phyloP scores from a whole-genome alignment of 2,329 filamentous ascomycete species.

The Curvularia spicifera region DNA sequence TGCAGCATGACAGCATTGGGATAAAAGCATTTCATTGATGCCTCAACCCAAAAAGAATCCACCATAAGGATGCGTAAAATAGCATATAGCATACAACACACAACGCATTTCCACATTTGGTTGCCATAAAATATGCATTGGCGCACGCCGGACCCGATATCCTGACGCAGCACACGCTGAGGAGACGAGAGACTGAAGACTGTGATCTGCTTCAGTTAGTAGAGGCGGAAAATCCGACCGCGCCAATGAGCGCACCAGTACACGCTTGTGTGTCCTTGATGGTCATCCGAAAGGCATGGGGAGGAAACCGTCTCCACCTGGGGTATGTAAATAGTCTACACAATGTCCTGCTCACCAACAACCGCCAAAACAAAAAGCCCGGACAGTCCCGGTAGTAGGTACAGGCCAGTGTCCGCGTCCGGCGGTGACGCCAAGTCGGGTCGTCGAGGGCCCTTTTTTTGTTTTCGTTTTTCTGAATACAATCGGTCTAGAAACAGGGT shows the following conservation, averaged over 20 bases:
- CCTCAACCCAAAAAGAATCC: conserved; percentile 12
- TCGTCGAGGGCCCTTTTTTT: not conserved
- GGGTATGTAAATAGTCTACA: conserved; percentile 14
- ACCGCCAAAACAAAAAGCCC: not conserved
- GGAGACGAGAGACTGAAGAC: conserved; percentile 8
- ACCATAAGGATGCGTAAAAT: conserved; percentile 10
- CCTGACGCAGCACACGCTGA: conserved; percentile 11
- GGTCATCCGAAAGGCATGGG: conserved; percentile 3
- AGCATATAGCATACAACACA: conserved; percentile 1
- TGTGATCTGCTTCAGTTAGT: conserved; percentile 1
- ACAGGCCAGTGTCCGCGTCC: conserved; percentile 9
- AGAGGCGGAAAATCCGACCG: conserved; percentile 11
- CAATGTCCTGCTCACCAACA: conserved; percentile 5
- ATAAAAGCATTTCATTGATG: conserved; percentile 4
- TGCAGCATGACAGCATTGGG: not conserved
- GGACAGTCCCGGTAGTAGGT: not conserved
- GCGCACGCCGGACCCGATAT: conserved; percentile 14
- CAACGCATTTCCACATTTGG: not conserved
- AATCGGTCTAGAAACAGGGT: not conserved
- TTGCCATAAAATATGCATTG: conserved; percentile 11
- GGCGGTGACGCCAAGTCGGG: conserved; percentile 10
- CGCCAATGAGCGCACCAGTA: conserved; percentile 3
- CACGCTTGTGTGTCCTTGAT: not conserved
- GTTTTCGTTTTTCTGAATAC: not conserved
- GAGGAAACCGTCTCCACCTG: conserved; percentile 4